phyloP scores from a whole-genome alignment of 2,329 filamentous ascomycete species.

The Hymenoscyphus fructigenus region DNA sequence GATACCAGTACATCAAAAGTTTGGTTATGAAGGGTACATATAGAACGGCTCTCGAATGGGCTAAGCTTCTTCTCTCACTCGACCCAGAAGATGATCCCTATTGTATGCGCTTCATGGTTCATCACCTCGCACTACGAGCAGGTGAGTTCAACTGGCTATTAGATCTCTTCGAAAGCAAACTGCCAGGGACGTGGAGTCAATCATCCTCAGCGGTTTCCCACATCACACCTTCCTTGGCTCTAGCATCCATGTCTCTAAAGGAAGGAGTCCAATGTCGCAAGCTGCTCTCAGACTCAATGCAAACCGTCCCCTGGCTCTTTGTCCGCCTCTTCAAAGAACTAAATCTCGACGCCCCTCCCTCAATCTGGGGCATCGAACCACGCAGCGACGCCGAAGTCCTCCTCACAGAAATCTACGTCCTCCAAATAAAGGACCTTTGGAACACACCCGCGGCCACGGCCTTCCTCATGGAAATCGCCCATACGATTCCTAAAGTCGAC shows the following conservation, averaged over 20 bases:
- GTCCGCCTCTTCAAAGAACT: conserved; percentile 77
- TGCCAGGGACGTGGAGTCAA: conserved; percentile 40
- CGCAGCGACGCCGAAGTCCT: conserved; percentile 52
- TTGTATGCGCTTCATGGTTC: conserved; percentile 75
- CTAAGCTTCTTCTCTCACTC: conserved; percentile 76
- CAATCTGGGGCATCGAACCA: conserved; percentile 78
- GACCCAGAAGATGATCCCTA: conserved; percentile 77
- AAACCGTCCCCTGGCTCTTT: conserved; percentile 80
- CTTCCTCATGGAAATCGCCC: conserved; percentile 63
- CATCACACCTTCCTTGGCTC: conserved; percentile 70
- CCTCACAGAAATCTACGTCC: conserved; percentile 63
- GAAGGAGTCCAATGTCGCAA: conserved; percentile 64
- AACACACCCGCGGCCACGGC: conserved; percentile 65
- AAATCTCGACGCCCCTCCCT: conserved; percentile 73
- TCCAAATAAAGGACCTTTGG: conserved; percentile 69
- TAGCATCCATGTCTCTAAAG: conserved; percentile 73
- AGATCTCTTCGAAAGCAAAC: conserved; percentile 57
- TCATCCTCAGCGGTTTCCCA: conserved; percentile 57
- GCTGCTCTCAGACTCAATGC: conserved; percentile 66
- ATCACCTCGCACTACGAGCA: conserved; percentile 80
- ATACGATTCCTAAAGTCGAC: conserved; percentile 37
- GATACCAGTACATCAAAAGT: conserved; percentile 84
- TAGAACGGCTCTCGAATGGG: conserved; percentile 90
- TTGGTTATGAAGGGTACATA: conserved; percentile 90
- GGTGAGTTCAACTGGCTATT: conserved; percentile 75